A percentile compares a stretch with the other conserved stretches of the same genome.
phyloP scores from a whole-genome alignment of 495 filamentous ascomycete species.

The Penicillium longicatenatum region DNA sequence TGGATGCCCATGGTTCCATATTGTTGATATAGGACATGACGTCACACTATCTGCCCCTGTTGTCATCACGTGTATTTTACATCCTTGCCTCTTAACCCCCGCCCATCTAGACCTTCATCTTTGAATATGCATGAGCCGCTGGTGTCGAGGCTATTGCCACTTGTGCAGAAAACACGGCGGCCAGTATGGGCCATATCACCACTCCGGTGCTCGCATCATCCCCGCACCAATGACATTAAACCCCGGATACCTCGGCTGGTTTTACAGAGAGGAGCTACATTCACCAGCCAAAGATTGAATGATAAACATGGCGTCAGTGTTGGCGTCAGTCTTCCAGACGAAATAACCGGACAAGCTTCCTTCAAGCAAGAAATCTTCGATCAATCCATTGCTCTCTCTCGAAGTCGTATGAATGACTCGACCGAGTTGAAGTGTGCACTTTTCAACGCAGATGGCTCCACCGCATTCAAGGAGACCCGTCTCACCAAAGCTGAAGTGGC shows the following conservation, averaged over 20 bases:
- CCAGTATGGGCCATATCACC: neutral
- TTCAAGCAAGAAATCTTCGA: slow-evolving; percentile 25
- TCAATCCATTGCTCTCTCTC: slow-evolving; percentile 20
- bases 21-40: neutral
- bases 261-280: neutral
- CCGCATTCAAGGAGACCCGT: slow-evolving; percentile 3
- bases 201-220: neutral
- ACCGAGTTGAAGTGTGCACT: slow-evolving; percentile 22
- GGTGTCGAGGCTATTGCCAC: neutral
- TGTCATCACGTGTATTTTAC: neutral
- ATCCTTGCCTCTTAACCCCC: neutral
- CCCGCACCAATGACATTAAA: neutral
- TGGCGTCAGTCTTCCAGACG: neutral
- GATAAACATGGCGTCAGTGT: neutral
- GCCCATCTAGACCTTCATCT: too few relatives aligned
- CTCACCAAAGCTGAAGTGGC: slow-evolving; percentile 28
- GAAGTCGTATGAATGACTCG: slow-evolving; percentile 25
- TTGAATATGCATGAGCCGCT: neutral
- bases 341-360: neutral
- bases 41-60: neutral
- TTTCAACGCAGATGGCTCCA: slow-evolving; percentile 11
- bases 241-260: neutral
- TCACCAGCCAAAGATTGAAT: neutral
- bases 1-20: neutral
- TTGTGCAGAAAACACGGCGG: neutral